A percentile compares a stretch with the other conserved stretches of the same genome.
Conservation (phyloP, 108 stramenopile species). For the Fragilaria crotonensis region DNA sequence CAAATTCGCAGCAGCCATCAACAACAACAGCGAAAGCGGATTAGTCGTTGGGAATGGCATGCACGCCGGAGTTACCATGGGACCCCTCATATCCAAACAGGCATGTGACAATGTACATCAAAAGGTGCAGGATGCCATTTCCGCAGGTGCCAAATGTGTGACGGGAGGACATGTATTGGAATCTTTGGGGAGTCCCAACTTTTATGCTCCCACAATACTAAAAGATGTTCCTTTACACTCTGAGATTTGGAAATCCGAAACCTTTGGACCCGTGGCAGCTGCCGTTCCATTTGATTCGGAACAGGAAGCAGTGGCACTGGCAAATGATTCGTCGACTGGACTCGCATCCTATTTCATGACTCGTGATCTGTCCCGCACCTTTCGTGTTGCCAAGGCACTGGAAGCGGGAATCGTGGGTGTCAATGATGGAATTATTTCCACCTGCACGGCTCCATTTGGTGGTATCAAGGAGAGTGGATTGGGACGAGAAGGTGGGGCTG, state of each 20-base stretch:
- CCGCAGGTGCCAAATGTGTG: conserved; percentile 61
- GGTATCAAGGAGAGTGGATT: conserved; percentile 95
- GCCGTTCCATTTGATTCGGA: conserved; percentile 71
- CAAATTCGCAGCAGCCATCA: conserved; percentile 28
- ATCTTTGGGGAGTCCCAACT: conserved; percentile 45
- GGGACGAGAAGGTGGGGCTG: conserved; percentile 88
- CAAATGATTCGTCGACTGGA: conserved; percentile 80
- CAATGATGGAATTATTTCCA: conserved; percentile 87
- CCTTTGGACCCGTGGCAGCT: conserved; percentile 72
- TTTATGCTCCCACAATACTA: conserved; percentile 87
- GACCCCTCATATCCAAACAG: conserved; percentile 69
- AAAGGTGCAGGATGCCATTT: conserved; percentile 70
- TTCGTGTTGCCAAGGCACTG: conserved; percentile 26
- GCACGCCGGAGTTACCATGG: conserved; percentile 54
- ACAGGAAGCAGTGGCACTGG: conserved; percentile 53
- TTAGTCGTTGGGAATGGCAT: conserved; percentile 61
- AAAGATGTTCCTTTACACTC: conserved; percentile 50
- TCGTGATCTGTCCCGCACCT: conserved; percentile 48
- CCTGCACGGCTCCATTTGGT: conserved; percentile 85
- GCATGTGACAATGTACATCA: conserved; percentile 40
- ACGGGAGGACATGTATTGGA: conserved; percentile 48
- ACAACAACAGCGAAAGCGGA: conserved; percentile 33
- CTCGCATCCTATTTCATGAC: conserved; percentile 84
- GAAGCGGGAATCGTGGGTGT: conserved; percentile 88
- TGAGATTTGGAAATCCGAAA: conserved; percentile 73